Evolutionary conservation across 768 basidiomycete genomes (phyloP), one percentile per base, ranked within the genome.

Genomic region (Lyophyllum shimeji): DNA sequence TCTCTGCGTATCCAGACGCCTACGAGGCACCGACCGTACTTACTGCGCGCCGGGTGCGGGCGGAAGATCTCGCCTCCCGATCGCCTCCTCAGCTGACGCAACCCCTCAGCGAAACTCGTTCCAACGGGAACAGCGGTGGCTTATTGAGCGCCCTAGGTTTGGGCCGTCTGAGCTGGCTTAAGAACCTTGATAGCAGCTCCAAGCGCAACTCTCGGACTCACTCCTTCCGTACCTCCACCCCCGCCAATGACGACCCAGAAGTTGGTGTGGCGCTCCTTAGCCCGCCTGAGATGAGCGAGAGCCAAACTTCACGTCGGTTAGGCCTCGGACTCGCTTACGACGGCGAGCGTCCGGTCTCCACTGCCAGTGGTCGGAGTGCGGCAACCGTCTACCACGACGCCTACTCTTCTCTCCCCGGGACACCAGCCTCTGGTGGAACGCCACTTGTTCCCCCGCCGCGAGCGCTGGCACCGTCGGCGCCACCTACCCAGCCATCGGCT

Each of bases 381-480:
- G 77, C 72, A 27, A 87, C 85, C 0, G 61, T 85, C 2, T 89
- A 84, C 60, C 83, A 84, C 57, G 87, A 89, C 62, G 87, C 87
- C 0, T 55, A 68, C 3, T 85, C 85, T 0, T 82, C 82, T 2
- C 34, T 73, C 15, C 78, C 82, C 20, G 69, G 67, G 40, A 77
- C 76, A 7, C 76, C 76, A 6, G 62, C 71, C 20, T 56, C 55
- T 13, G 33, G 17, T 6, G 65, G 65, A 11, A 52, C 71, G 17
- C 63, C 63, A 1, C 53, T 77, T 43, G 59, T 74, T 1, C 76
- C 79, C 46, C 75, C 76, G 8, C 79, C 77, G 5, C 71, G 79
- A 34, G 82, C 80, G 8, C 48, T 80, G 53, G 80, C 82, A 1
- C 80, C 82, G 33, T 70, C 74, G 3, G 71, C 67, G 8, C 40